Conservation (phyloP, 306 rosid species). For the Ochetophila trinervis region DNA sequence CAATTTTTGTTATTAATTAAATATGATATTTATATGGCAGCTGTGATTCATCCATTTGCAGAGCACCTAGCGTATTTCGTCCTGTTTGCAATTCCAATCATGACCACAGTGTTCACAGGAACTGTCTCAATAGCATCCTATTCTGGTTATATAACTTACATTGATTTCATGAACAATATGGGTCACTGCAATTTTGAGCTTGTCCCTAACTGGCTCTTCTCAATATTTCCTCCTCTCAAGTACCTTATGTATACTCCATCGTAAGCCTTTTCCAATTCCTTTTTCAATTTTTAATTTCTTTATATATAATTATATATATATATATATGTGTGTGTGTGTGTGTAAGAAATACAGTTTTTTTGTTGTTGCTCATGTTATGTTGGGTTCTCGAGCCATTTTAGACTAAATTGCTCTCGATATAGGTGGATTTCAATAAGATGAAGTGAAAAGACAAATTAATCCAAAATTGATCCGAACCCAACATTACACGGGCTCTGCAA, state of each 20-base stretch:
- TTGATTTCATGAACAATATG: slow-evolving; percentile 70
- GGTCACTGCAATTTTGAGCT: slow-evolving; percentile 71
- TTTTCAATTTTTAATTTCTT: too few species aligned
- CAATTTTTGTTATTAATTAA: too few species aligned
- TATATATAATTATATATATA: not conserved
- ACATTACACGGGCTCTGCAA: too few species aligned
- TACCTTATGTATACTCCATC: slow-evolving; percentile 59
- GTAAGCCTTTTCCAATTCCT: slow-evolving; percentile 32
- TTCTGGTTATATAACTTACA: slow-evolving; percentile 32
- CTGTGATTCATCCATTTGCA: slow-evolving; percentile 65
- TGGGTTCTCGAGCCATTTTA: too few species aligned
- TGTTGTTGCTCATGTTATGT: too few species aligned
- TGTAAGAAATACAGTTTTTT: too few species aligned
- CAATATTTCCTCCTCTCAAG: slow-evolving; percentile 50
- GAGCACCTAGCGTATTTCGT: slow-evolving; percentile 50
- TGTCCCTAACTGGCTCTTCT: slow-evolving; percentile 41
- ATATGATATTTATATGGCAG: slow-evolving; percentile 28
- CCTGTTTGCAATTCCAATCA: slow-evolving; percentile 46
- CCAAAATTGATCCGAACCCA: too few species aligned
- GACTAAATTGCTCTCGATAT: too few species aligned
- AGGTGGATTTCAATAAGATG: too few species aligned
- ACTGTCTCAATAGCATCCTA: slow-evolving; percentile 33
- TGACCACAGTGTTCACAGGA: slow-evolving; percentile 25
- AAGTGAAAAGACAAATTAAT: too few species aligned
- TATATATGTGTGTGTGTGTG: not conserved